Evolutionary conservation across 2,329 filamentous ascomycete species (phyloP).

Genomic region (Fusarium aywerte): DNA sequence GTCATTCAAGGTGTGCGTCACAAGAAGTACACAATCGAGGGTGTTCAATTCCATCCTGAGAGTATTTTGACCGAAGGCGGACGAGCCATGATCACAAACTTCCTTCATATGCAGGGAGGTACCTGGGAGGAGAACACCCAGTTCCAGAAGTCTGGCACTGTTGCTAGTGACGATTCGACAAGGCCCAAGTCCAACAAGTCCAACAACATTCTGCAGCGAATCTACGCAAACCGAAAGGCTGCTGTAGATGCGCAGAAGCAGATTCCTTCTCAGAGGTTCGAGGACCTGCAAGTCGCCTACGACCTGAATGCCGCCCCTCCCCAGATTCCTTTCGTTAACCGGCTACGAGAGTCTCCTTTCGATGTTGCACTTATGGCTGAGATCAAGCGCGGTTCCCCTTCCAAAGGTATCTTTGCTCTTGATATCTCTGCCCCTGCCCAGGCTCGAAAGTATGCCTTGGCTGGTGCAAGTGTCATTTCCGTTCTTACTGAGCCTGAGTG

Average conservation of each 20-base stretch:
- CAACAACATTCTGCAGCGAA: conserved; percentile 89
- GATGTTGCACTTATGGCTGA: conserved; percentile 96
- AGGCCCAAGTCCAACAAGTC: conserved; percentile 67
- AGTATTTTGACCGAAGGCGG: conserved; percentile 94
- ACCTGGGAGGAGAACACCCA: conserved; percentile 87
- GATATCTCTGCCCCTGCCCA: conserved; percentile 89
- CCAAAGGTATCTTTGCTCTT: conserved; percentile 92
- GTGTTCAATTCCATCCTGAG: conserved; percentile 97
- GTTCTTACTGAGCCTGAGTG: conserved; percentile 98
- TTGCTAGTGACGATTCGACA: conserved; percentile 43
- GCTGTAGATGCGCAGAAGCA: conserved; percentile 83
- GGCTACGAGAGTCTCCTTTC: conserved; percentile 84
- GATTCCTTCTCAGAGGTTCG: conserved; percentile 83
- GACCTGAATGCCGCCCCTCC: conserved; percentile 86
- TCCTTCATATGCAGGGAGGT: conserved; percentile 85
- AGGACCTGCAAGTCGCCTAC: conserved; percentile 88
- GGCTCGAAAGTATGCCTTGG: conserved; percentile 89
- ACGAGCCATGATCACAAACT: conserved; percentile 90
- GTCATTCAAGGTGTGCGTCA: conserved; percentile 98
- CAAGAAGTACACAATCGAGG: conserved; percentile 90
- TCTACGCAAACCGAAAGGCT: conserved; percentile 83
- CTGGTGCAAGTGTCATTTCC: conserved; percentile 95
- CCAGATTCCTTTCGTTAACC: conserved; percentile 80
- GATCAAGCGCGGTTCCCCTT: conserved; percentile 95
- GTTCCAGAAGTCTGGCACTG: conserved; percentile 58